Base-by-base conservation (phyloP, 164 flowering plant species). In the Paratinospora sagittata region DNA sequence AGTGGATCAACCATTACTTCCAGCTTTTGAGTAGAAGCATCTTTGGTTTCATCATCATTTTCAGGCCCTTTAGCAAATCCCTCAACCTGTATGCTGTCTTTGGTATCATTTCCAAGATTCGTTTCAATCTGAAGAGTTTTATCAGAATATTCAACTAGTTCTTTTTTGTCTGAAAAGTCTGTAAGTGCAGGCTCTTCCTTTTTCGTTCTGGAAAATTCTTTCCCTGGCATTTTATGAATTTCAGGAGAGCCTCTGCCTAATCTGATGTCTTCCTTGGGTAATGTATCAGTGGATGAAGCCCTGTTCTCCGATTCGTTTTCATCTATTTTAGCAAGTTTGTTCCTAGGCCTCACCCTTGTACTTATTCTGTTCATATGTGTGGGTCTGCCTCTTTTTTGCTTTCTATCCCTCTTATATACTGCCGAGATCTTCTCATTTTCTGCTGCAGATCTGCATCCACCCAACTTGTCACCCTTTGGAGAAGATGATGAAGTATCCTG, bases 1-100 rank as follows among this genome's bases (percentile, higher is more conserved):
- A 89, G 81, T 4, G 97, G 96, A 85, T 86, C 96, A 62, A 74
- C 76, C 83, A 67, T 80, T 17, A 76, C 70, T 77, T 84, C 87
- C 43, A 77, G 65, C 74, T 80, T 88, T 52, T 75, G 79, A 0
- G n/a, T n/a, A n/a, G 67, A 57, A 33, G 55, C n/a, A 24, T 43
- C 60, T 23, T 49, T 64, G 0, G 43, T 68, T 52, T 34, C 70
- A n/a, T 63, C 72, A 36, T 57, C 43, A 9, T n/a, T 16, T 19
- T 0, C 11, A 21, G 6, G 26, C 27, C 33, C 27, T 12, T 21
- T 23, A 8, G 17, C 11, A 37, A 63, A 69, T 19, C 52, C 74
- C 71, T 23, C 41, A 2, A 63, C 45, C 66, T 65, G 79, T 72
- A 63, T 69, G 16, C 39, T 47, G 27, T 62, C 72, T 62, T 27